Conservation (phyloP, 352 stramenopile species). For the Globisporangium carolinianum region DNA sequence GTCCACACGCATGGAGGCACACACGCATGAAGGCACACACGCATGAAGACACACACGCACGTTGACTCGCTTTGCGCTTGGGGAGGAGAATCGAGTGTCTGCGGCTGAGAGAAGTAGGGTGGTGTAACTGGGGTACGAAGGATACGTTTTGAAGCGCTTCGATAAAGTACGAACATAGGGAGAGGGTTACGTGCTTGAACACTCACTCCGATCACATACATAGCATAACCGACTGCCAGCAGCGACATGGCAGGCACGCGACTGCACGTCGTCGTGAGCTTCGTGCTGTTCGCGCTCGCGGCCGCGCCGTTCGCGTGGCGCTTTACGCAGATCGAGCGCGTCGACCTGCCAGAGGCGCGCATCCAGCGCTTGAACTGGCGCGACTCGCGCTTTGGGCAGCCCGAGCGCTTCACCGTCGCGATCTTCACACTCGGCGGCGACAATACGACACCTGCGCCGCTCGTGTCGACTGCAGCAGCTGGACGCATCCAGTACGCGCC, state of each 20-base stretch:
- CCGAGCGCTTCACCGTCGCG: slow-evolving; percentile 11
- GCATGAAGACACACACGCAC: too few species aligned
- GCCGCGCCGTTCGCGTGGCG: slow-evolving; percentile 55
- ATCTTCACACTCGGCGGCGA: slow-evolving; percentile 8
- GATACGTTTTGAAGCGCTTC: not conserved
- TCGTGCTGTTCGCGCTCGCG: slow-evolving; percentile 65
- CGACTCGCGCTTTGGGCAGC: slow-evolving; percentile 20
- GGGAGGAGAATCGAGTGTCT: too few species aligned
- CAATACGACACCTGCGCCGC: not conserved
- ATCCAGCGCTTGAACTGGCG: slow-evolving; percentile 43
- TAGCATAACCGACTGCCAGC: not conserved
- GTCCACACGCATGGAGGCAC: too few species aligned
- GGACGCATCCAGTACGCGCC: slow-evolving; percentile 3
- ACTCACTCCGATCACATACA: too few species aligned
- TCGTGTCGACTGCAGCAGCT: slow-evolving; percentile 1
- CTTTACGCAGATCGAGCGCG: slow-evolving; percentile 62
- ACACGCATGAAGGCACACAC: too few species aligned
- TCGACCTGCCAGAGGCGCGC: slow-evolving; percentile 38
- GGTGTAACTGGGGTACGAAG: too few species aligned
- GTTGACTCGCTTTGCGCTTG: too few species aligned
- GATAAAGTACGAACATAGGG: not conserved
- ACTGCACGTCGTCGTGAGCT: slow-evolving; percentile 66
- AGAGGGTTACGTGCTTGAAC: too few species aligned
- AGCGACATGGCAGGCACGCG: slow-evolving; percentile 59
- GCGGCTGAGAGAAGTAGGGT: too few species aligned